phyloP scores from a whole-genome alignment of 345 rosid species.

The Pistacia vera region DNA sequence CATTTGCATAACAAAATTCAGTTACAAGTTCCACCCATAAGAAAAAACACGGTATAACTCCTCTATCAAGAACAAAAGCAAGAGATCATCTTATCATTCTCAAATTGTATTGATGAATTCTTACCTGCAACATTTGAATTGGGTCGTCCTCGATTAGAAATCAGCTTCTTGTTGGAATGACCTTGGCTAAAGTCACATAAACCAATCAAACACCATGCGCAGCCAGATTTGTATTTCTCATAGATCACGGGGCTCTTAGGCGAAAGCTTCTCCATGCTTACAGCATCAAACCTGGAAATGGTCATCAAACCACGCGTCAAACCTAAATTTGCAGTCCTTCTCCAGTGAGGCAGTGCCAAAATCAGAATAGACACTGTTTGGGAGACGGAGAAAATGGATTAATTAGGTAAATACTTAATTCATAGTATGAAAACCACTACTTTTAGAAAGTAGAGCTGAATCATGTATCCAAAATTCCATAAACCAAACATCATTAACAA shows the following conservation, averaged over 20 bases:
- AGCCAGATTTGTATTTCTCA: slow-evolving; percentile 66
- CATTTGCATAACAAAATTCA: neutral
- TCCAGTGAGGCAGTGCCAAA: neutral
- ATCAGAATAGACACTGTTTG: too few species aligned
- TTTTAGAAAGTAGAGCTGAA: neutral
- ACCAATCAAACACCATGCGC: slow-evolving; percentile 54
- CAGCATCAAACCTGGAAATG: slow-evolving; percentile 15
- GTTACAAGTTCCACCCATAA: neutral
- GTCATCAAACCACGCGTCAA: neutral
- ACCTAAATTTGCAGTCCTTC: too few species aligned
- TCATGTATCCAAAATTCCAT: too few species aligned
- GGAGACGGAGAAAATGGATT: too few species aligned
- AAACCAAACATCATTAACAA: neutral
- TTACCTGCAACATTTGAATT: slow-evolving; percentile 49
- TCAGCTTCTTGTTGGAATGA: slow-evolving; percentile 47
- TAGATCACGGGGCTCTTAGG: slow-evolving; percentile 59
- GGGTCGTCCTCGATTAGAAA: slow-evolving; percentile 36
- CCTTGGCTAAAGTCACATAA: slow-evolving; percentile 53
- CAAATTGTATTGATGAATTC: slow-evolving; percentile 12
- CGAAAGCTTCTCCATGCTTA: slow-evolving; percentile 12
- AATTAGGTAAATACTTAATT: too few species aligned
- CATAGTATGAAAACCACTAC: too few species aligned
- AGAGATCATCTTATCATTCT: neutral
- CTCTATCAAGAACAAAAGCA: neutral
- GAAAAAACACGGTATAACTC: neutral